Conservation (phyloP, 306 rosid species). For the Malus orientalis region DNA sequence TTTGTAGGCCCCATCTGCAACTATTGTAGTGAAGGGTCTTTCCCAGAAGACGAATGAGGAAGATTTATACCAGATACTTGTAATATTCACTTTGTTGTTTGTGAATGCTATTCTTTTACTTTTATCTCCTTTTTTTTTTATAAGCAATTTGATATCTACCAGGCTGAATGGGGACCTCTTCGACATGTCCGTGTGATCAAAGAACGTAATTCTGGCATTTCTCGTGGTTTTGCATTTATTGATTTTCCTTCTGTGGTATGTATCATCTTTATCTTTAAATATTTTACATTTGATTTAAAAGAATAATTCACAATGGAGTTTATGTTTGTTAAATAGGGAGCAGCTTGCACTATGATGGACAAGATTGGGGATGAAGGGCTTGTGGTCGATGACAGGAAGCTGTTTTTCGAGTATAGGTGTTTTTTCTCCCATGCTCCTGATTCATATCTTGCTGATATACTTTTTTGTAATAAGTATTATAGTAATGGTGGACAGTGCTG, state of each 20-base stretch:
- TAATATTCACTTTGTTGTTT: slow-evolving; percentile 32
- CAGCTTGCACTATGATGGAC: slow-evolving; percentile 88
- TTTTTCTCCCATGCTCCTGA: neutral
- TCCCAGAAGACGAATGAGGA: slow-evolving; percentile 92
- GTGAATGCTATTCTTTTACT: slow-evolving; percentile 10
- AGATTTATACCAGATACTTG: slow-evolving; percentile 94
- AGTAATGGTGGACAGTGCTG: neutral
- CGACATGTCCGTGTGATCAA: slow-evolving; percentile 96
- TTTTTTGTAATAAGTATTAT: neutral
- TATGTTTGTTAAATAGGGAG: slow-evolving; percentile 57
- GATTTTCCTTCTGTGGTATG: slow-evolving; percentile 96
- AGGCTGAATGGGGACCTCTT: slow-evolving; percentile 99
- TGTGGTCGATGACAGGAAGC: slow-evolving; percentile 79
- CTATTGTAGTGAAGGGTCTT: slow-evolving; percentile 95
- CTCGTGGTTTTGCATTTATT: slow-evolving; percentile 97
- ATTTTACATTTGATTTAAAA: slow-evolving; percentile 8
- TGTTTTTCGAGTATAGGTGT: slow-evolving; percentile 89
- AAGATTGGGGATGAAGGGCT: slow-evolving; percentile 80
- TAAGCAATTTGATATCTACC: slow-evolving; percentile 15
- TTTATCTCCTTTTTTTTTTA: neutral
- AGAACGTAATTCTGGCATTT: slow-evolving; percentile 88
- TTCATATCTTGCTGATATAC: neutral
- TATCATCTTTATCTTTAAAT: slow-evolving; percentile 10
- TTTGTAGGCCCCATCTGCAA: slow-evolving; percentile 88
- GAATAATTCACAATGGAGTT: slow-evolving; percentile 11